Evolutionary conservation across 1,284 basidiomycete species (phyloP).

Genomic region (Chalciporus sp.): DNA sequence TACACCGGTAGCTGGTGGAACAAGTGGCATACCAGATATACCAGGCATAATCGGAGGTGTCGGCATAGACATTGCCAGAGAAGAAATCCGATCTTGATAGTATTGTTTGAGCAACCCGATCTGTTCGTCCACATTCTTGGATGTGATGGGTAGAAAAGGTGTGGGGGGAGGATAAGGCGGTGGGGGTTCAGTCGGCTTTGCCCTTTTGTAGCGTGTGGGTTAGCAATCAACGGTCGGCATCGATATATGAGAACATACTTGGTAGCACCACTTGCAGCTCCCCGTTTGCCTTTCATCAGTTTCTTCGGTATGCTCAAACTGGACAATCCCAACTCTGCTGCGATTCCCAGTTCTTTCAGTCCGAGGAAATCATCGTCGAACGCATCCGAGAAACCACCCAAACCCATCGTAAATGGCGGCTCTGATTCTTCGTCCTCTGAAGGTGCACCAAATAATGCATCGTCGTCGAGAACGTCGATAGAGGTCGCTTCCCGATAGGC

Average conservation of each 20-base stretch:
- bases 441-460: conserved; percentile 71
- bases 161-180: conserved; percentile 88
- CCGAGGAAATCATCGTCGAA: conserved; percentile 95
- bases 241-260: conserved; percentile 44
- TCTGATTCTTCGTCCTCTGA: conserved; percentile 78
- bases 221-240: conserved; percentile 4
- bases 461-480: conserved; percentile 70
- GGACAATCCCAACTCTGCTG: conserved; percentile 82
- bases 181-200: conserved; percentile 73
- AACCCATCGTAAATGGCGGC: conserved; percentile 76
- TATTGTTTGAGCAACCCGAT: conserved; percentile 85
- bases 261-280: conserved; percentile 39
- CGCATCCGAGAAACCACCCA: conserved; percentile 78
- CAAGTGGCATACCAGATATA: conserved; percentile 24
- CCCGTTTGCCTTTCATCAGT: conserved; percentile 72
- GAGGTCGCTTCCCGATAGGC: conserved; percentile 81
- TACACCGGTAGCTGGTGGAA: conserved; percentile 16
- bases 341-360: conserved; percentile 86
- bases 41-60: conserved; percentile 15
- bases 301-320: conserved; percentile 80
- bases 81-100: conserved; percentile 63
- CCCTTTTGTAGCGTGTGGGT: conserved; percentile 37
- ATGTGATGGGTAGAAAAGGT: conserved; percentile 71
- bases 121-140: conserved; percentile 68
- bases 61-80: conserved; percentile 35